phyloP scores from a whole-genome alignment of 495 filamentous ascomycete species.

The Sabuloglossum arenarium region DNA sequence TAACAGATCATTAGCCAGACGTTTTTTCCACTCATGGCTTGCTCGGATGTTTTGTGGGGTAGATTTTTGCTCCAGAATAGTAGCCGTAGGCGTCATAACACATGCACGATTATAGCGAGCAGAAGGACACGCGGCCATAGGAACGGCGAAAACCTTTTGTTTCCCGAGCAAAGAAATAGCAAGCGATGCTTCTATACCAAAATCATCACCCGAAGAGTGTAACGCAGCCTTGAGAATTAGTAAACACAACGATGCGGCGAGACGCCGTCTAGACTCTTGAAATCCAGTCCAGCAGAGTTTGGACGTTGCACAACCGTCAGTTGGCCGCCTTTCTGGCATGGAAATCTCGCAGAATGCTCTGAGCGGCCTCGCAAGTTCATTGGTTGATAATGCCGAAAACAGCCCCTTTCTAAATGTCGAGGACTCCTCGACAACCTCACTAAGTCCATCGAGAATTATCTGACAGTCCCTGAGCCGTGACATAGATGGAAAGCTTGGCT shows the following conservation, averaged over 20 bases:
- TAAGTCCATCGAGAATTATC: background rate
- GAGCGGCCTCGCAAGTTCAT: slow-evolving; percentile 1
- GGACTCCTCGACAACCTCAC: background rate
- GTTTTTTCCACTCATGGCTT: slow-evolving; percentile 25
- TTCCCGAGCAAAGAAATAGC: slow-evolving; percentile 6
- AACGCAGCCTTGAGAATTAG: slow-evolving; percentile 14
- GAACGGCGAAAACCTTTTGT: background rate
- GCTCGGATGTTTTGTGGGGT: slow-evolving; percentile 1
- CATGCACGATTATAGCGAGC: background rate
- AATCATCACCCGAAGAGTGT: slow-evolving; percentile 6
- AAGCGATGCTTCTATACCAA: slow-evolving; percentile 5
- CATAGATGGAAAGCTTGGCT: background rate
- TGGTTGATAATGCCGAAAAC: background rate
- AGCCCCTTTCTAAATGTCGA: background rate
- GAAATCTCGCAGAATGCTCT: background rate
- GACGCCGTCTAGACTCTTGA: slow-evolving; percentile 1
- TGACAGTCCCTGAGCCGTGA: background rate
- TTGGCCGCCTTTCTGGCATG: background rate
- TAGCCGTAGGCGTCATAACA: background rate
- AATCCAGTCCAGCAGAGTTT: background rate
- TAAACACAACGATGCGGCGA: slow-evolving; percentile 5
- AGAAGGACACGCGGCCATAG: background rate
- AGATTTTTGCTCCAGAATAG: background rate
- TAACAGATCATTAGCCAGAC: slow-evolving; percentile 18
- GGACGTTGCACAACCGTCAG: background rate